Evolutionary conservation across 1,284 basidiomycete genomes (phyloP).

Genomic region (Porodaedalea pini): DNA sequence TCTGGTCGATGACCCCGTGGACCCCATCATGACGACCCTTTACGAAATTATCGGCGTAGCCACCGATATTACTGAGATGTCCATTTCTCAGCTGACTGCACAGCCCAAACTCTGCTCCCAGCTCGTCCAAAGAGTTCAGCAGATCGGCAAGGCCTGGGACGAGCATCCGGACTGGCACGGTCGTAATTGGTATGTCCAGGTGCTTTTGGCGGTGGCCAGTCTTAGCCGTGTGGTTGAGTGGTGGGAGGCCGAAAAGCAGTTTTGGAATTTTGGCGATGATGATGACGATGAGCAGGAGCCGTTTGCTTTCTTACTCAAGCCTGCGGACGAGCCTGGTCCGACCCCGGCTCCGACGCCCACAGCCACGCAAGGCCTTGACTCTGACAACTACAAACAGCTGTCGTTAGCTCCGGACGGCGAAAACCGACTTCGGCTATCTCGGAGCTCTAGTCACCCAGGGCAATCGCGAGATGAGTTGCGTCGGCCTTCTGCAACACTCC

Average conservation of each 20-base stretch:
- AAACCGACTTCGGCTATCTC: conserved; percentile 14
- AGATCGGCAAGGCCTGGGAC: conserved; percentile 93
- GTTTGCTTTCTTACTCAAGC: conserved; percentile 85
- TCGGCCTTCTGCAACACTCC: conserved; percentile 4
- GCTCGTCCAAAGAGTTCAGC: conserved; percentile 87
- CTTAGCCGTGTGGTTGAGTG: conserved; percentile 96
- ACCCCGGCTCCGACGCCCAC: conserved; percentile 33
- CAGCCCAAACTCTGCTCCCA: conserved; percentile 83
- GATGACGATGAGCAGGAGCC: conserved; percentile 82
- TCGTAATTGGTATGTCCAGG: conserved; percentile 96
- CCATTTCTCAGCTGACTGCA: conserved; percentile 79
- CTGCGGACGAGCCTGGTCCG: conserved; percentile 53
- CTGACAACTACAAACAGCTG: conserved; percentile 11
- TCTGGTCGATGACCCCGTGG: conserved; percentile 73
- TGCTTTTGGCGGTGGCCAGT: conserved; percentile 93
- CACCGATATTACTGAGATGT: conserved; percentile 92
- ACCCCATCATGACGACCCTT: conserved; percentile 87
- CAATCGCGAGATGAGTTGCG: conserved; percentile 10
- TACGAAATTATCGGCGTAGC: conserved; percentile 93
- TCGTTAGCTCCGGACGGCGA: conserved; percentile 17
- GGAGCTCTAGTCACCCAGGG: conserved; percentile 14
- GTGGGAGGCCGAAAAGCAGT: conserved; percentile 99
- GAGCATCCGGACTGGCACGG: conserved; percentile 98
- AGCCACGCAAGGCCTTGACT: conserved; percentile 38
- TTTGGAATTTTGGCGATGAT: conserved; percentile 98